phyloP scores from a whole-genome alignment of 495 filamentous ascomycete genomes.

The Daldinia childiae region DNA sequence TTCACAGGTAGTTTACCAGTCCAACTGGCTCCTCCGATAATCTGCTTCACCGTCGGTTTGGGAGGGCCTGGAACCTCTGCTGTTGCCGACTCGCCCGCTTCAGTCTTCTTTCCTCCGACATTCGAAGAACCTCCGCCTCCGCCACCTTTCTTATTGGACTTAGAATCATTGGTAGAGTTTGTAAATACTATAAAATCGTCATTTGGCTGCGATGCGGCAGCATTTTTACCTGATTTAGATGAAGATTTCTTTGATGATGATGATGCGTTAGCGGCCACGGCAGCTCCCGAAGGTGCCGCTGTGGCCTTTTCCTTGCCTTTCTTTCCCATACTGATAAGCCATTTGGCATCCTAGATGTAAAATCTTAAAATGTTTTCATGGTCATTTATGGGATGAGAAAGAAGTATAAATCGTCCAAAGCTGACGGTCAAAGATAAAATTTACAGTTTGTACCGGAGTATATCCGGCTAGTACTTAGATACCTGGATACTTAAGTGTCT shows the following conservation, averaged over 20 bases:
- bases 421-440: slow-evolving; percentile 10
- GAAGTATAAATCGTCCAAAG: neutral
- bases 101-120: slow-evolving; percentile 56
- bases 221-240: slow-evolving; percentile 47
- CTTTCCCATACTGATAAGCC: slow-evolving; percentile 54
- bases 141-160: slow-evolving; percentile 53
- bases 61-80: slow-evolving; percentile 63
- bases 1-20: slow-evolving; percentile 96
- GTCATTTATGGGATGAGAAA: neutral
- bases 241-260: slow-evolving; percentile 47
- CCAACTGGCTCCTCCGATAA: slow-evolving; percentile 97
- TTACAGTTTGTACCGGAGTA: slow-evolving; percentile 14
- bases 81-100: slow-evolving; percentile 41
- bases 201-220: slow-evolving; percentile 52
- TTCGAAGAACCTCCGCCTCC: slow-evolving; percentile 31
- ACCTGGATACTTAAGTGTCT: neutral
- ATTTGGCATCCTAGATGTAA: slow-evolving; percentile 30
- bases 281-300: slow-evolving; percentile 33
- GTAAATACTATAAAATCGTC: slow-evolving; percentile 75
- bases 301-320: slow-evolving; percentile 59
- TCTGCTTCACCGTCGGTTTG: slow-evolving; percentile 80
- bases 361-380: slow-evolving; percentile 11
- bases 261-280: slow-evolving; percentile 40
- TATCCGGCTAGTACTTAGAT: slow-evolving; percentile 7
- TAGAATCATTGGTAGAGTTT: slow-evolving; percentile 67